Percentiles rank a stretch among this genome's conserved stretches.
Evolutionary conservation across 129 eudicot genomes (phyloP).

Genomic region (Silybum marianum): DNA sequence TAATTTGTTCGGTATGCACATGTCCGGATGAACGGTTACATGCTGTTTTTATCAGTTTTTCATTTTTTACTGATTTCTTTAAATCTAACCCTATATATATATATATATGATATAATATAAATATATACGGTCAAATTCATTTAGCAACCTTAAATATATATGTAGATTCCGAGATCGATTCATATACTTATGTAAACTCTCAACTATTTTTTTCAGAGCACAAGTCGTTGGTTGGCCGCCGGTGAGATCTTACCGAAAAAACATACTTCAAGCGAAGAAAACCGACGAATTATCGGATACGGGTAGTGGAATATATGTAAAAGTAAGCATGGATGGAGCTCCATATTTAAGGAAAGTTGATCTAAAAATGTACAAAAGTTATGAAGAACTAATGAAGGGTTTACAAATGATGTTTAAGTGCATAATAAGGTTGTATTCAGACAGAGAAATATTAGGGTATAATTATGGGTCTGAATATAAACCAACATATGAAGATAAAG

Average conservation of each 20-base stretch:
- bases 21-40: too few relatives aligned
- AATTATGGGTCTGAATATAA: conserved; percentile 57
- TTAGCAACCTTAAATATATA: too few relatives aligned
- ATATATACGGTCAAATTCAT: too few relatives aligned
- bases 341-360: conserved; percentile 84
- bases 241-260: conserved; percentile 74
- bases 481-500: conserved; percentile 88
- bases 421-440: conserved; percentile 60
- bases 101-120: too few relatives aligned
- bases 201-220: conserved; percentile 45
- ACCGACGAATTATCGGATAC: conserved; percentile 36
- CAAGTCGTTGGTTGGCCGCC: conserved; percentile 98
- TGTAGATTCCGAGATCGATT: too few relatives aligned
- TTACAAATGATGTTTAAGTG: conserved; percentile 76
- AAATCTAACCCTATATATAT: too few relatives aligned
- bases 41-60: too few relatives aligned
- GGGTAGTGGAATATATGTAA: conserved; percentile 55
- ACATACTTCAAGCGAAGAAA: conserved; percentile 46
- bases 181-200: conserved; percentile 20
- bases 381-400: conserved; percentile 62
- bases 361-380: conserved; percentile 61
- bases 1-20: too few relatives aligned
- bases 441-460: conserved; percentile 61
- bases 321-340: conserved; percentile 97
- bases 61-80: too few relatives aligned